Percentiles rank a stretch among this genome's conserved stretches.
Conservation (phyloP, 2,329 filamentous ascomycete genomes). For the Trichoderma sp. region DNA sequence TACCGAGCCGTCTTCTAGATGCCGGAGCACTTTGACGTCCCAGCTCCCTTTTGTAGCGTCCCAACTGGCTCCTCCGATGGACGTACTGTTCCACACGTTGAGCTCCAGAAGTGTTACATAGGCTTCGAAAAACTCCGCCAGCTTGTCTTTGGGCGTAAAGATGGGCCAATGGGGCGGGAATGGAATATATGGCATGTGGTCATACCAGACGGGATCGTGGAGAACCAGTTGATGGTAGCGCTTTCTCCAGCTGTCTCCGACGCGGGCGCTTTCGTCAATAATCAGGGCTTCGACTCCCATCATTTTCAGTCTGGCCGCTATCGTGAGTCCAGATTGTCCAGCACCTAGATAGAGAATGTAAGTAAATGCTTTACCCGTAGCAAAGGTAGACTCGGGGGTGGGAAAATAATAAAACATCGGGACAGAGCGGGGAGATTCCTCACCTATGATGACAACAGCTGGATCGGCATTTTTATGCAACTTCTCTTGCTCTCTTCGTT, state of each 20-base stretch:
- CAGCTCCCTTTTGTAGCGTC: constrained; percentile 52
- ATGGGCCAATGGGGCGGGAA: constrained; percentile 68
- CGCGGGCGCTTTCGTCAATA: constrained; percentile 57
- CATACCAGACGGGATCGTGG: constrained; percentile 66
- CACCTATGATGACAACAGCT: constrained; percentile 62
- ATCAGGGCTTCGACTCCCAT: constrained; percentile 57
- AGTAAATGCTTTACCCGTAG: not conserved
- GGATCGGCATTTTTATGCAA: constrained; percentile 55
- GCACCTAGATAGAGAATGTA: constrained; percentile 44
- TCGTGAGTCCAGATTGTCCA: constrained; percentile 61
- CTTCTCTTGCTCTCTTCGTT: constrained; percentile 49
- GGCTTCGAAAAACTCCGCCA: constrained; percentile 67
- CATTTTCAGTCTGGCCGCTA: constrained; percentile 60
- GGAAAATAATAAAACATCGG: not conserved
- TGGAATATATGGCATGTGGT: constrained; percentile 63
- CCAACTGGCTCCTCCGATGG: constrained; percentile 50
- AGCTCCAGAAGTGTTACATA: constrained; percentile 68
- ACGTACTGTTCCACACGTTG: constrained; percentile 64
- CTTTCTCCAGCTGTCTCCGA: constrained; percentile 66
- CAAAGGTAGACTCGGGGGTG: not conserved
- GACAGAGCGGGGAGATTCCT: constrained; percentile 24
- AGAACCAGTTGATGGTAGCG: constrained; percentile 66
- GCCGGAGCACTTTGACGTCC: constrained; percentile 56
- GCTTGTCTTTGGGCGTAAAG: constrained; percentile 72
- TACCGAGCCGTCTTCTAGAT: constrained; percentile 47